A percentile compares a stretch with the other conserved stretches of the same genome.
Evolutionary conservation across 139 green algal genomes (phyloP).

Genomic region (Chlorella sorokiniana): DNA sequence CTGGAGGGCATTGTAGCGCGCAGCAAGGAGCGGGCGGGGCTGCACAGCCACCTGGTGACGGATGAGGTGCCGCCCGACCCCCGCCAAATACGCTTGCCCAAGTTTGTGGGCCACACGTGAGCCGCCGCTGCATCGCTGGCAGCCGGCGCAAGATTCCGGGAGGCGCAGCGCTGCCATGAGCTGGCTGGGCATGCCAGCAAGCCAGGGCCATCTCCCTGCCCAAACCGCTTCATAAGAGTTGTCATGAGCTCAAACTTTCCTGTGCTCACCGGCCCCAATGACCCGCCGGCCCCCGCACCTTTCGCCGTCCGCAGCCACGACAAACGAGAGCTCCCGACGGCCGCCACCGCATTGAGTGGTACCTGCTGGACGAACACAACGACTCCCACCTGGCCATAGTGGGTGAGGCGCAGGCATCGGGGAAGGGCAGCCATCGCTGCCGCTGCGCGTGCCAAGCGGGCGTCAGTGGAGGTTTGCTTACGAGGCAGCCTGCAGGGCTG

Average conservation of each 20-base stretch:
- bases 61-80: conserved; percentile 36
- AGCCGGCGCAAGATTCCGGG: neutral
- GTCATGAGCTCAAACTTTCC: too few species aligned
- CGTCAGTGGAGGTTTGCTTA: too few species aligned
- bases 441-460: neutral
- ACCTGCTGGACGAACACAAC: conserved; percentile 40
- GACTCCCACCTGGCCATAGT: conserved; percentile 19
- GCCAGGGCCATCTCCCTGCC: too few species aligned
- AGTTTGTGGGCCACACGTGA: conserved; percentile 48
- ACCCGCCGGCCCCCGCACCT: neutral
- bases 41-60: conserved; percentile 40
- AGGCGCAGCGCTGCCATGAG: neutral
- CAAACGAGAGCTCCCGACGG: conserved; percentile 37
- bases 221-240: too few species aligned
- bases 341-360: conserved; percentile 46
- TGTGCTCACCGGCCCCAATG: neutral
- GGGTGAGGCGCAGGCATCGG: conserved; percentile 44
- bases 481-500: neutral
- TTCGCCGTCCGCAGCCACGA: conserved; percentile 28
- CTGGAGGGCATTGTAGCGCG: conserved; percentile 41
- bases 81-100: conserved; percentile 29
- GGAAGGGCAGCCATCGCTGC: conserved; percentile 59
- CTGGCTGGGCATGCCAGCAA: too few species aligned
- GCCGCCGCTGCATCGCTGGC: neutral
- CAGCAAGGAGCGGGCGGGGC: conserved; percentile 35